phyloP scores from a whole-genome alignment of 2,329 filamentous ascomycete species.

The Xylariaceae sp. region DNA sequence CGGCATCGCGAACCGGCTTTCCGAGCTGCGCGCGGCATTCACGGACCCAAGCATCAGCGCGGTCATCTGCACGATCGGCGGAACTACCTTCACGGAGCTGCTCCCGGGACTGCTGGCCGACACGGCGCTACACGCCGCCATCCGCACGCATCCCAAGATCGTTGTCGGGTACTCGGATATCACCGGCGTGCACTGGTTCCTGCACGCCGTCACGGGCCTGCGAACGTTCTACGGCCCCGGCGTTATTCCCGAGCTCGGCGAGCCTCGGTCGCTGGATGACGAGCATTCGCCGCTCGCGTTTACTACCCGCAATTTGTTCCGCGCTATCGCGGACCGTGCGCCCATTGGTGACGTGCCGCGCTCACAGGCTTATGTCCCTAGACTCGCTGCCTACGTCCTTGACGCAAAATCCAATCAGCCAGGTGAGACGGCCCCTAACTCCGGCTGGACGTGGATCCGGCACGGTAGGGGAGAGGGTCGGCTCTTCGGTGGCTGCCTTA shows the following conservation, averaged over 20 bases:
- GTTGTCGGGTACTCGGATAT: conserved; percentile 52
- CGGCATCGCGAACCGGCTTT: conserved; percentile 44
- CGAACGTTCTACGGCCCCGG: conserved; percentile 53
- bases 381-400: conserved; percentile 29
- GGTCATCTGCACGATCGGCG: conserved; percentile 49
- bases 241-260: conserved; percentile 47
- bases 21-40: conserved; percentile 48
- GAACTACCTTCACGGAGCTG: conserved; percentile 47
- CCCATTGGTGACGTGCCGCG: conserved; percentile 42
- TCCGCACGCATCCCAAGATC: conserved; percentile 48
- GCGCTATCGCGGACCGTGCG: conserved; percentile 34
- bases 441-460: conserved; percentile 47
- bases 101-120: conserved; percentile 47
- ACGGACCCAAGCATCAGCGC: conserved; percentile 44
- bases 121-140: conserved; percentile 40
- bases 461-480: conserved; percentile 47
- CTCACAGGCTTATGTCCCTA: conserved; percentile 41
- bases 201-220: conserved; percentile 45
- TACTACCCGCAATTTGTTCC: conserved; percentile 41
- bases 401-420: conserved; percentile 28
- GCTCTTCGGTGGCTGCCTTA: conserved; percentile 51
- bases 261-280: conserved; percentile 30
- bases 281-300: conserved; percentile 41
- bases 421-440: conserved; percentile 38
- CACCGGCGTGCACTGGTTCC: conserved; percentile 50